Evolutionary conservation across 495 filamentous ascomycete genomes (phyloP).

Genomic region (Aspergillus cristatus): DNA sequence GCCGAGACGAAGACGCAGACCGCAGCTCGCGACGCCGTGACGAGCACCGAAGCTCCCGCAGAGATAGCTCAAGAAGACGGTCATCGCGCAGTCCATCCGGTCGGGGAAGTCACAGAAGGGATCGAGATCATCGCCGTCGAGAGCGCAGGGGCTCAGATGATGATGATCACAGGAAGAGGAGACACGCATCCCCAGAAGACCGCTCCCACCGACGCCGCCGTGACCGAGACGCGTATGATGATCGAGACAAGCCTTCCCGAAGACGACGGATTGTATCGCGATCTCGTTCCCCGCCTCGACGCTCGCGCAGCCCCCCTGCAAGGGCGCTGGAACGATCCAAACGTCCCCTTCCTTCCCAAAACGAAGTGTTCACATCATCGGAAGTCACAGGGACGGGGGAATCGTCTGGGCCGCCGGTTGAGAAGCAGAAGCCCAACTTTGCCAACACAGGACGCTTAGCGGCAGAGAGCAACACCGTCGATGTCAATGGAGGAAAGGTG

Average conservation of each 20-base stretch:
- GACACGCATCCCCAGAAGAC: slow-evolving; percentile 17
- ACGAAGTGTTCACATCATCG: slow-evolving; percentile 54
- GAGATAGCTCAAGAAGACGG: slow-evolving; percentile 18
- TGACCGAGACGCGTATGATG: slow-evolving; percentile 14
- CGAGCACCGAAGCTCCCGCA: slow-evolving; percentile 22
- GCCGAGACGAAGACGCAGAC: slow-evolving; percentile 11
- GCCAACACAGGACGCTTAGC: slow-evolving; percentile 72
- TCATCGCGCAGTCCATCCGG: slow-evolving; percentile 22
- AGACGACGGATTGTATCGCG: slow-evolving; percentile 20
- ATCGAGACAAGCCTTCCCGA: slow-evolving; percentile 16
- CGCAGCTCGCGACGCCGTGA: slow-evolving; percentile 23
- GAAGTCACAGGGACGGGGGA: slow-evolving; percentile 34
- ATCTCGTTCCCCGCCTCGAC: slow-evolving; percentile 25
- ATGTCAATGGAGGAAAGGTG: slow-evolving; percentile 53
- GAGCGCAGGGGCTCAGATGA: slow-evolving; percentile 18
- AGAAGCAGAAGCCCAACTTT: slow-evolving; percentile 87
- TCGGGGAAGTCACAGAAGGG: slow-evolving; percentile 12
- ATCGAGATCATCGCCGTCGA: slow-evolving; percentile 19
- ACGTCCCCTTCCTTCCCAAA: slow-evolving; percentile 61
- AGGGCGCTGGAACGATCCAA: slow-evolving; percentile 26
- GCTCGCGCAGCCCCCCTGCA: slow-evolving; percentile 18
- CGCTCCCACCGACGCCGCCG: slow-evolving; percentile 23
- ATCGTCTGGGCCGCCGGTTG: slow-evolving; percentile 25
- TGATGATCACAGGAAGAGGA: slow-evolving; percentile 21
- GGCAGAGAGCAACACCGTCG: slow-evolving; percentile 78